phyloP scores from a whole-genome alignment of 345 rosid species.

The Eucalyptus coolabah region DNA sequence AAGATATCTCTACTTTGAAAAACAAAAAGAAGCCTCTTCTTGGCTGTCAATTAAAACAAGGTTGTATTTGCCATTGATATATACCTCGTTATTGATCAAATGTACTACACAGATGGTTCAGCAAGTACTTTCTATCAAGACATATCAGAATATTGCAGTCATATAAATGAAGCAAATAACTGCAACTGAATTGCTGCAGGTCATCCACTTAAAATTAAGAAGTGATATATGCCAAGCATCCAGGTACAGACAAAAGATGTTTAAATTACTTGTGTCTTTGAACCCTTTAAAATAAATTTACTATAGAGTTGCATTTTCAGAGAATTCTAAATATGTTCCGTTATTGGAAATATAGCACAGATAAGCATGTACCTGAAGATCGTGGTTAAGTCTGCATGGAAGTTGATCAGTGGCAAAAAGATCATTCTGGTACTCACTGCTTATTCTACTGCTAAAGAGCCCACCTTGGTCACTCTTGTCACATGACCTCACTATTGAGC shows the following conservation, averaged over 20 bases:
- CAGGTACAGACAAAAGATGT: not conserved
- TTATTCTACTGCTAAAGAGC: not conserved
- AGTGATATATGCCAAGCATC: not conserved
- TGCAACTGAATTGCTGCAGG: not conserved
- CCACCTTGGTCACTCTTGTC: not conserved
- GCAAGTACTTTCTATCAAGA: not conserved
- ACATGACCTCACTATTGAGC: not conserved
- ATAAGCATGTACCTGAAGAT: conserved; percentile 30
- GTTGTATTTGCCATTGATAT: not conserved
- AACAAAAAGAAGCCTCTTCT: not conserved
- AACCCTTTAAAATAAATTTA: not conserved
- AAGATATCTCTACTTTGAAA: not conserved
- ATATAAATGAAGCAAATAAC: not conserved
- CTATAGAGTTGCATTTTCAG: not conserved
- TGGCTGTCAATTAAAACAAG: not conserved
- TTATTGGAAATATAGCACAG: not conserved
- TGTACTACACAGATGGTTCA: not conserved
- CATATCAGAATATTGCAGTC: not conserved
- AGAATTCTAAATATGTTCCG: not conserved
- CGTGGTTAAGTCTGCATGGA: conserved; percentile 6
- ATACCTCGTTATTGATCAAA: not conserved
- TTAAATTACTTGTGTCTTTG: not conserved
- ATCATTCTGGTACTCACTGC: conserved; percentile 3
- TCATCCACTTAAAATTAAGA: not conserved
- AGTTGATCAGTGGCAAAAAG: conserved; percentile 9